These are phyloP conservation scores for Cryphonectria radicalis DNA, from an alignment of 2,329 filamentous ascomycete species.

Conservation along the genomic window DNA sequence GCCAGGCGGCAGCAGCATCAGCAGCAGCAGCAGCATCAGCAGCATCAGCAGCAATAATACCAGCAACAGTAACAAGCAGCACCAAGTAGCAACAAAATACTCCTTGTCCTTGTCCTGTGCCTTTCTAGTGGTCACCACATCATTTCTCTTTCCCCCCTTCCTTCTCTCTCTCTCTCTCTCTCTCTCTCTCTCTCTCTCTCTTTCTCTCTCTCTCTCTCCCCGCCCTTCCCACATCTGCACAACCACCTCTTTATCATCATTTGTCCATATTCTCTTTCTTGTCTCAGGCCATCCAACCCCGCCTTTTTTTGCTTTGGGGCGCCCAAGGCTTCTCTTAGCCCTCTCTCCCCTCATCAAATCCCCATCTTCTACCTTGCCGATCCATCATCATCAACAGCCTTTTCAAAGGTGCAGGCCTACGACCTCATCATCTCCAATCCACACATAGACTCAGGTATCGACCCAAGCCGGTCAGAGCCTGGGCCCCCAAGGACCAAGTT, in stretches of 20 bases:
- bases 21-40: not conserved
- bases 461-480: conserved; percentile 7
- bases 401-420: not conserved
- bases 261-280: conserved; percentile 6
- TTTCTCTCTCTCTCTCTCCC: not conserved
- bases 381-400: conserved; percentile 19
- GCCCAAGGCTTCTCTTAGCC: conserved; percentile 10
- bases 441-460: not conserved
- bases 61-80: not conserved
- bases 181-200: too few relatives aligned
- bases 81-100: not conserved
- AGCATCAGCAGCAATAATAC: not conserved
- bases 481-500: not conserved
- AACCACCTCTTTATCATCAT: not conserved
- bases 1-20: not conserved
- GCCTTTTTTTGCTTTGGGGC: conserved; percentile 3
- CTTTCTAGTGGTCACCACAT: not conserved
- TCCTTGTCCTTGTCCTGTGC: conserved; percentile 3
- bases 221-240: not conserved
- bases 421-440: conserved; percentile 19
- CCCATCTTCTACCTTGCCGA: conserved; percentile 7
- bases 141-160: not conserved
- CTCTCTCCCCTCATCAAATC: conserved; percentile 6
- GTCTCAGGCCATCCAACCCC: conserved; percentile 4
- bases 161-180: not conserved